Conservation (phyloP, 257 asterid species). For the Fraxinus americana region DNA sequence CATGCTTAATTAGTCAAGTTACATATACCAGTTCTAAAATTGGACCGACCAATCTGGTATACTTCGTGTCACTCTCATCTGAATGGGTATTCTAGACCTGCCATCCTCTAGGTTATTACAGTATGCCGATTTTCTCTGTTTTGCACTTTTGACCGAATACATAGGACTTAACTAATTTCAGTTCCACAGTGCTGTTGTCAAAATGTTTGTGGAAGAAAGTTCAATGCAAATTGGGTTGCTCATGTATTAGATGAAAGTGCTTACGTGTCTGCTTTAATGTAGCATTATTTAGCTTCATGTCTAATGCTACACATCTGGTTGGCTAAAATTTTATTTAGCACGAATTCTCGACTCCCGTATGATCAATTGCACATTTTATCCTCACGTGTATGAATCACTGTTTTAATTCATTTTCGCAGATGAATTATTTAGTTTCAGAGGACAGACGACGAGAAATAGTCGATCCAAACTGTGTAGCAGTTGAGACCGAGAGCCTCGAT, state of each 20-base stretch:
- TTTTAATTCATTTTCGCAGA: slow-evolving; percentile 45
- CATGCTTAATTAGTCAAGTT: background rate
- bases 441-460: slow-evolving; percentile 78
- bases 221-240: background rate
- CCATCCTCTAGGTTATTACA: background rate
- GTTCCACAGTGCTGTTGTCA: background rate
- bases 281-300: background rate
- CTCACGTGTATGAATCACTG: slow-evolving; percentile 1
- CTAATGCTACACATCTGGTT: background rate
- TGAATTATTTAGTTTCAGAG: slow-evolving; percentile 74
- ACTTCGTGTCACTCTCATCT: background rate
- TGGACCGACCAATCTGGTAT: background rate
- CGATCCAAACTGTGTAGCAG: slow-evolving; percentile 77
- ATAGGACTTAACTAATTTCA: background rate
- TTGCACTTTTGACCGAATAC: background rate
- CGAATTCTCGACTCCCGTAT: background rate
- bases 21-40: background rate
- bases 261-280: background rate
- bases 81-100: background rate
- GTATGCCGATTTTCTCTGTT: background rate
- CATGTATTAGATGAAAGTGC: background rate
- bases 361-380: background rate
- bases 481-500: slow-evolving; percentile 71
- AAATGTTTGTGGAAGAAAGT: background rate
- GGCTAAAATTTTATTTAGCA: background rate